Evolutionary conservation across 164 flowering plant genomes (phyloP).

Genomic region (Kingdonia uniflora): DNA sequence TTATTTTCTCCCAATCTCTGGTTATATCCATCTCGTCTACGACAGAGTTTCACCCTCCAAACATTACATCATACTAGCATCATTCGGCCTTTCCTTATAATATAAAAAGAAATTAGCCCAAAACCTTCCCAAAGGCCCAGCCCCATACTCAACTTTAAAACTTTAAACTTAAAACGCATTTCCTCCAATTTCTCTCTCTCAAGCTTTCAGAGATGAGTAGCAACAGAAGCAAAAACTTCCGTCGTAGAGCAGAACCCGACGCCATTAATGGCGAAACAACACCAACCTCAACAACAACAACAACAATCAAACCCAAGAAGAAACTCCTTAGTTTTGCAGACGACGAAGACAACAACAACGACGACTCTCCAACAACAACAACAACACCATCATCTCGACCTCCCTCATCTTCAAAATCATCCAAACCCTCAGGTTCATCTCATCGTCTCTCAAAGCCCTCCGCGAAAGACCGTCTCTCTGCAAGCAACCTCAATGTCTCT

Average conservation of each 20-base stretch:
- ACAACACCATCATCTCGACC: constrained; percentile 19
- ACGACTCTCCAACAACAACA: too few relatives aligned
- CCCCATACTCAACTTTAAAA: too few relatives aligned
- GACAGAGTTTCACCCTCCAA: too few relatives aligned
- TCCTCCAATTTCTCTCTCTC: too few relatives aligned
- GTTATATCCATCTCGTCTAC: too few relatives aligned
- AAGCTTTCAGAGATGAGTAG: not conserved
- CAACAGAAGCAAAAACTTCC: constrained; percentile 25
- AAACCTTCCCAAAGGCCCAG: too few relatives aligned
- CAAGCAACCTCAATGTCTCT: constrained; percentile 18
- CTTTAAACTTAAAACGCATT: too few relatives aligned
- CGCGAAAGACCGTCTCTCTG: constrained; percentile 6
- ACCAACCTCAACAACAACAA: constrained; percentile 1
- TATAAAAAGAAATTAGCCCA: too few relatives aligned
- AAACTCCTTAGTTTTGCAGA: constrained; percentile 85
- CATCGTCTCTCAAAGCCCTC: not conserved
- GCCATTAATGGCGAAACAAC: constrained; percentile 16
- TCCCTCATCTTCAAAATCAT: constrained; percentile 8
- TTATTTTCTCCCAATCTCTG: too few relatives aligned
- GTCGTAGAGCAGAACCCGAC: constrained; percentile 23
- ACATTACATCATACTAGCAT: too few relatives aligned
- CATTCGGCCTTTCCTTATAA: too few relatives aligned
- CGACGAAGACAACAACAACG: constrained; percentile 48
- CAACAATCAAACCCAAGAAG: constrained; percentile 23
- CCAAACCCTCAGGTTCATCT: constrained; percentile 15